Base-by-base conservation (phyloP, 106 monocot genomes). In the Platanthera guangdongensis region DNA sequence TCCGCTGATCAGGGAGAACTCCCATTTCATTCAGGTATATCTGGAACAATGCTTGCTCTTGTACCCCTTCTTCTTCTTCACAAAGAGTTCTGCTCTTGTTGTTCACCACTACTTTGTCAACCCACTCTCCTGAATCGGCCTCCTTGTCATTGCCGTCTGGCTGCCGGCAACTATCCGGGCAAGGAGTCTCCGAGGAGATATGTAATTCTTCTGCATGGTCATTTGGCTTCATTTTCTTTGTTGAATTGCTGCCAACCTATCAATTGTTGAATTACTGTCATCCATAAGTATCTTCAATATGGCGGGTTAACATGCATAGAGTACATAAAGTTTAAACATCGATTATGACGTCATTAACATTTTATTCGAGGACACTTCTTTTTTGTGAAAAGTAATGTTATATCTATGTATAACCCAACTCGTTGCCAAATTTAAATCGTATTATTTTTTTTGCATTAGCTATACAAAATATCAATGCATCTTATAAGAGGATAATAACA, bases 71-170 rank as follows among this genome's bases (percentile, higher is more conserved):
- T 39, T 47, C 77, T 64, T 77, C 80, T 89, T 83, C 10, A 2
- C 16, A 46, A 48, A 15, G 1, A 89, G 12, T 83, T 81, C 10
- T 78, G n/a, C 74, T 84, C 16, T 57, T 55, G 83, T 92, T 91
- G 75, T 86, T 85, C 28, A 86, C 77, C 69, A 88, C 69, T 8
- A 83, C 47, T 63, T 84, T 84, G 32, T 87, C 84, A 16, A 86
- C 79, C 89, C 85, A 87, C 10, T 86, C 87, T 68, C 82, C 79
- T 8, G 57, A 50, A 16, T 50, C 65, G 4, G 16, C 75, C 15
- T 87, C 87, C 22, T 72, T 86, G 16, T 87, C 76, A 52, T 69
- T 82, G 9, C 39, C 77, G 11, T n/a, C 45, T 47, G 15, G 48
- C 10, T 22, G 5, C 11, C 19, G 32, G 8, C 28, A 69, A 54